Evolutionary conservation across 768 basidiomycete species (phyloP).

Genomic region (Tylopilus intermedius): DNA sequence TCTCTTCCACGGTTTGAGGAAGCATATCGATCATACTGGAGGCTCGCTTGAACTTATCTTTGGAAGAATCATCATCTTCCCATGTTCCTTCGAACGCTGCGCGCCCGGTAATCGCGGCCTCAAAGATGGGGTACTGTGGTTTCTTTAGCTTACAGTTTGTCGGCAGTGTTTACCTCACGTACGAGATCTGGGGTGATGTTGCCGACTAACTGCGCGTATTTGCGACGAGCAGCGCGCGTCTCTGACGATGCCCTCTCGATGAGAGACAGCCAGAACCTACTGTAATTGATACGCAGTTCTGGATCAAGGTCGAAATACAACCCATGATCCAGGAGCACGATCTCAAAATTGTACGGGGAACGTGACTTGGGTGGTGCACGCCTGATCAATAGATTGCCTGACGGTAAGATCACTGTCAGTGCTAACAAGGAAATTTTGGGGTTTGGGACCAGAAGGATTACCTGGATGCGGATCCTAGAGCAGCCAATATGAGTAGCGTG

Average conservation of each 20-base stretch:
- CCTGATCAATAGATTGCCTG: constrained; percentile 89
- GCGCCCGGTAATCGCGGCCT: constrained; percentile 87
- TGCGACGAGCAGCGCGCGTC: constrained; percentile 63
- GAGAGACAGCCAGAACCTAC: constrained; percentile 87
- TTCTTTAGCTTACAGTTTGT: constrained; percentile 2
- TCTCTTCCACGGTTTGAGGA: constrained; percentile 70
- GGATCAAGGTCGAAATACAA: constrained; percentile 88
- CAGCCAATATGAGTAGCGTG: constrained; percentile 12
- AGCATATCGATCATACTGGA: constrained; percentile 72
- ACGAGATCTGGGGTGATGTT: constrained; percentile 87
- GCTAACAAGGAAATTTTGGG: neutral
- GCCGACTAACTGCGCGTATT: constrained; percentile 87
- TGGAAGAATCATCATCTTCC: constrained; percentile 36
- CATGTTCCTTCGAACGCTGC: constrained; percentile 65
- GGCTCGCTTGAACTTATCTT: constrained; percentile 48
- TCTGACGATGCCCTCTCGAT: constrained; percentile 66
- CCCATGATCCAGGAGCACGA: constrained; percentile 91
- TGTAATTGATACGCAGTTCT: constrained; percentile 74
- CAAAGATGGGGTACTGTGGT: constrained; percentile 83
- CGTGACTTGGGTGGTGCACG: constrained; percentile 55
- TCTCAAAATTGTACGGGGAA: constrained; percentile 93
- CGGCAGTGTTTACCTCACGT: constrained; percentile 19
- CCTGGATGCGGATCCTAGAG: constrained; percentile 83
- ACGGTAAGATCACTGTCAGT: neutral
- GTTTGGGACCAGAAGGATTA: constrained; percentile 21